Percentiles rank a stretch among this genome's conserved stretches.
These are phyloP conservation scores for Lichtheimia corymbifera DNA, from an alignment of 371 early-diverging fungal species.

Conservation along the genomic window DNA sequence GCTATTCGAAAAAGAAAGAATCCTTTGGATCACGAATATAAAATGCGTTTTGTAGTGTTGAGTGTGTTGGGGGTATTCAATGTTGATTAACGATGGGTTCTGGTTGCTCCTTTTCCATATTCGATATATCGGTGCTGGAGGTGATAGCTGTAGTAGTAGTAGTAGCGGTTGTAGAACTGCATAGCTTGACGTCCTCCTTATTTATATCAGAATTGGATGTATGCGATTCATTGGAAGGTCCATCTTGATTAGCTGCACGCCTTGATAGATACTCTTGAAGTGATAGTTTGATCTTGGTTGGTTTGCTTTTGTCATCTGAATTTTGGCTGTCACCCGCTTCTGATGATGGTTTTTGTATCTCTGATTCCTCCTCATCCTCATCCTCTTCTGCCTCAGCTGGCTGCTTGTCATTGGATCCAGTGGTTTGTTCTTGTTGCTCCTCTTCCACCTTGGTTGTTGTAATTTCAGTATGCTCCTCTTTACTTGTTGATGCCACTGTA, in stretches of 20 bases:
- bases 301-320: slow-evolving; percentile 7
- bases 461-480: not conserved
- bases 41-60: not conserved
- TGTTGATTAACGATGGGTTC: slow-evolving; percentile 13
- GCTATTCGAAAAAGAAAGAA: not conserved
- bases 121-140: not conserved
- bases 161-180: not conserved
- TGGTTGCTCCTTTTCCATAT: slow-evolving; percentile 5
- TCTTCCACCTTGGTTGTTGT: not conserved
- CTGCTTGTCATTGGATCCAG: not conserved
- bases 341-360: no score
- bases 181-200: not conserved
- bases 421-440: slow-evolving; percentile 5
- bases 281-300: slow-evolving; percentile 28
- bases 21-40: not conserved
- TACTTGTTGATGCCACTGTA: not conserved
- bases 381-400: not conserved
- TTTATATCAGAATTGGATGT: not conserved
- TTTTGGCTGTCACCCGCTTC: no score
- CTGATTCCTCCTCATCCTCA: no score
- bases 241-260: slow-evolving; percentile 19
- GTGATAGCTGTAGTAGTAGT: no score
- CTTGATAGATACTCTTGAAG: slow-evolving; percentile 40
- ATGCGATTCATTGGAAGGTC: slow-evolving; percentile 5
- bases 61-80: not conserved